phyloP scores from a whole-genome alignment of 306 rosid species.

The Vachellia collinsii region DNA sequence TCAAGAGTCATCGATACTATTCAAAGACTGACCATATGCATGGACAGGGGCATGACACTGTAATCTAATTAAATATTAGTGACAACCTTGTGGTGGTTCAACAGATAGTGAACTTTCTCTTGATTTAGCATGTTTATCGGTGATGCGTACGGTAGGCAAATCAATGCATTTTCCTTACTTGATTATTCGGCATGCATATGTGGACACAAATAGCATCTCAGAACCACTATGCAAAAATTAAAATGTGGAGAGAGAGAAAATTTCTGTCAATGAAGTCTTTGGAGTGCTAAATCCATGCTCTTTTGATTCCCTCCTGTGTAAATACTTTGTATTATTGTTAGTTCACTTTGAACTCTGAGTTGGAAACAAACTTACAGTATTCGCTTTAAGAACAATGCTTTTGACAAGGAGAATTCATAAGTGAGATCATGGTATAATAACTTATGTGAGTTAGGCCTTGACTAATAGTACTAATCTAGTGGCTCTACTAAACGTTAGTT shows the following conservation, averaged over 20 bases:
- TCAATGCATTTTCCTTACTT: too few relatives aligned
- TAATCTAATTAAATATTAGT: not conserved
- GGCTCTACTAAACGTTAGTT: slow-evolving; percentile 3
- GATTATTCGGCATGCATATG: not conserved
- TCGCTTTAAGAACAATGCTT: not conserved
- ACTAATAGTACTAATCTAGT: slow-evolving; percentile 9
- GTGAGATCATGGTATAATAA: slow-evolving; percentile 23
- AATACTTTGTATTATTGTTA: not conserved
- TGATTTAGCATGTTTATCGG: not conserved
- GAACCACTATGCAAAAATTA: not conserved
- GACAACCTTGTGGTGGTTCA: not conserved
- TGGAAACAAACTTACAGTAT: slow-evolving; percentile 18
- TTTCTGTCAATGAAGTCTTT: not conserved
- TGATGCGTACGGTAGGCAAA: too few relatives aligned
- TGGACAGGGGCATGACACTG: not conserved
- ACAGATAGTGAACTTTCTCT: not conserved
- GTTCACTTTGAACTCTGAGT: not conserved
- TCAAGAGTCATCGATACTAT: not conserved
- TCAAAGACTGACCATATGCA: not conserved
- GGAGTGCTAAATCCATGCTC: not conserved
- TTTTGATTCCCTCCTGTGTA: slow-evolving; percentile 10
- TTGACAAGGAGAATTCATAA: not conserved
- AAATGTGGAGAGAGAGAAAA: not conserved
- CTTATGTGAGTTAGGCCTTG: slow-evolving; percentile 9
- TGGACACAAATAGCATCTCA: not conserved